Evolutionary conservation across 495 filamentous ascomycete species (phyloP).

Genomic region (Penicillium simplicissimum): DNA sequence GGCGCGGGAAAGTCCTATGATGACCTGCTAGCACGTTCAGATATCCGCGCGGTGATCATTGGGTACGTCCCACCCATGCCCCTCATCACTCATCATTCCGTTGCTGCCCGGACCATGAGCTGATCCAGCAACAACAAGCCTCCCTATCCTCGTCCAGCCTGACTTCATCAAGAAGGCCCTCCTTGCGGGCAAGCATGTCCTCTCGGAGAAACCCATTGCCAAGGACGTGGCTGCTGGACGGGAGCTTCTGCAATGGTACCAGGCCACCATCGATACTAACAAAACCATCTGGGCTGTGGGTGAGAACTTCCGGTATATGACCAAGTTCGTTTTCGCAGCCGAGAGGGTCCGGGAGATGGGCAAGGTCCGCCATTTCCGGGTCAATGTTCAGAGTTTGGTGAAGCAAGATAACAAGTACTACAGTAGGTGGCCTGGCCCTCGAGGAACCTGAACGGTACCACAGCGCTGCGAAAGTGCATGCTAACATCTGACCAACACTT

Average conservation of each 20-base stretch:
- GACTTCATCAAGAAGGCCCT: conserved; percentile 51
- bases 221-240: conserved; percentile 62
- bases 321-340: conserved; percentile 55
- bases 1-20: conserved; percentile 52
- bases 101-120: neutral
- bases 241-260: conserved; percentile 63
- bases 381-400: conserved; percentile 56
- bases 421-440: conserved; percentile 37
- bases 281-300: conserved; percentile 64
- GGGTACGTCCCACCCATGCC: conserved; percentile 51
- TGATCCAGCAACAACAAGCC: conserved; percentile 35
- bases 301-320: conserved; percentile 74
- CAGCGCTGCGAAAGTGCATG: neutral
- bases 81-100: no score
- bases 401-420: conserved; percentile 58
- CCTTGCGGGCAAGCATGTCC: conserved; percentile 72
- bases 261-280: conserved; percentile 44
- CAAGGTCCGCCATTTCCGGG: conserved; percentile 62
- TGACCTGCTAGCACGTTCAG: conserved; percentile 62
- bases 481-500: neutral
- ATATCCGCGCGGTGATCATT: conserved; percentile 70
- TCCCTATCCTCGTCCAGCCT: conserved; percentile 42
- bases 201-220: conserved; percentile 84
- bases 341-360: conserved; percentile 62
- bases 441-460: neutral